Conservation (phyloP, 345 rosid genomes). For the Angophora floribunda region DNA sequence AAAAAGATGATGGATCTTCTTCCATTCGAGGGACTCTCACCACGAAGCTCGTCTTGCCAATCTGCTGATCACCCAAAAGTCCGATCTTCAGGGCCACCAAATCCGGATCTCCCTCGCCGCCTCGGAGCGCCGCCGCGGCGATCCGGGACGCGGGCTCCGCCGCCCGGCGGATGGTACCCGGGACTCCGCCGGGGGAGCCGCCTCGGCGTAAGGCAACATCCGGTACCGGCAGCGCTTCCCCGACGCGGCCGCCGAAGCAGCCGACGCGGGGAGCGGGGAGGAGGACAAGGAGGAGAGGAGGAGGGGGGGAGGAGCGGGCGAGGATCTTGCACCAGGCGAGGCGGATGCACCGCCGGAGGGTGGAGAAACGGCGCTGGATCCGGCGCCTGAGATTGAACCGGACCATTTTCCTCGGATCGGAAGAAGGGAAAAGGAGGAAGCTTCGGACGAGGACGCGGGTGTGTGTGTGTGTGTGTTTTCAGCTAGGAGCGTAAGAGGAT, state of each 20-base stretch:
- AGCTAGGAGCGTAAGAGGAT: background rate
- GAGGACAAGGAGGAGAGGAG: background rate
- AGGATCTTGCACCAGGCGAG: constrained; percentile 32
- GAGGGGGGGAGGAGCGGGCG: constrained; percentile 5
- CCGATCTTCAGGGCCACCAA: constrained; percentile 79
- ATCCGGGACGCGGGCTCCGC: background rate
- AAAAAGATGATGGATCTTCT: too few species aligned
- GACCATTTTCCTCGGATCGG: constrained; percentile 6
- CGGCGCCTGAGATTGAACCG: constrained; percentile 24
- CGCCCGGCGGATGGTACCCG: background rate
- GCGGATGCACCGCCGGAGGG: constrained; percentile 46
- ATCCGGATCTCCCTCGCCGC: constrained; percentile 39
- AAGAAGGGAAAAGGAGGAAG: background rate
- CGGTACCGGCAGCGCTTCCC: constrained; percentile 44
- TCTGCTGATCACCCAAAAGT: constrained; percentile 66
- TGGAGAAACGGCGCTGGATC: constrained; percentile 36
- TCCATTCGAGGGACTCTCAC: constrained; percentile 16
- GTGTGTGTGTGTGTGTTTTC: background rate
- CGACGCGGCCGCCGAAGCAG: background rate
- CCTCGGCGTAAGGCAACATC: constrained; percentile 20
- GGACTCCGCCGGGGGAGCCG: constrained; percentile 4
- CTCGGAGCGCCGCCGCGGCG: background rate
- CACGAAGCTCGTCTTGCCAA: constrained; percentile 79
- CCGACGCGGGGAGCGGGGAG: background rate
- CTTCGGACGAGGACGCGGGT: background rate